phyloP scores from a whole-genome alignment of 108 stramenopile species.

The Stephanodiscus triporus region DNA sequence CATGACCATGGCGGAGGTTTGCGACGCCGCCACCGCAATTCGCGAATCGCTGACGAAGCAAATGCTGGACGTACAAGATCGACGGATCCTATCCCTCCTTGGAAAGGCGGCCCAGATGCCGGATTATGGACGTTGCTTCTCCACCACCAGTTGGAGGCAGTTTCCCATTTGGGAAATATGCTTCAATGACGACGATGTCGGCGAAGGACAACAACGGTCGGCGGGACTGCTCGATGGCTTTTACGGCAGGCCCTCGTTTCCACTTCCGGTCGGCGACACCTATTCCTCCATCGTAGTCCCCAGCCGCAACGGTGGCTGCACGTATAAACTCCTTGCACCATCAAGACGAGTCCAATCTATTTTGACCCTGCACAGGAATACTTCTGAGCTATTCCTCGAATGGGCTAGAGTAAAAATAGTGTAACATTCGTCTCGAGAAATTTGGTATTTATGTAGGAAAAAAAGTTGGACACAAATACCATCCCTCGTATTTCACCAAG shows the following conservation, averaged over 20 bases:
- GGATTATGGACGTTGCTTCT: slow-evolving; percentile 24
- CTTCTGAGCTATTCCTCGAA: slow-evolving; percentile 13
- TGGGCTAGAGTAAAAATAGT: not conserved
- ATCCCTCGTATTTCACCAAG: no score
- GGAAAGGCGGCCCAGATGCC: slow-evolving; percentile 13
- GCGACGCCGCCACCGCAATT: slow-evolving; percentile 30
- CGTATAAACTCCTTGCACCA: slow-evolving; percentile 32
- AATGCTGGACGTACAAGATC: slow-evolving; percentile 26
- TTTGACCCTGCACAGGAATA: slow-evolving; percentile 11
- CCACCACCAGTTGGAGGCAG: slow-evolving; percentile 35
- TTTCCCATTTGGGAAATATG: slow-evolving; percentile 38
- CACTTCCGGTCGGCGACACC: slow-evolving; percentile 35
- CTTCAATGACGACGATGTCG: slow-evolving; percentile 15
- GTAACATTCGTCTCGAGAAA: not conserved
- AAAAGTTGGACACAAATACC: no score
- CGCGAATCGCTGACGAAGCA: slow-evolving; percentile 16
- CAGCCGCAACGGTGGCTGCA: slow-evolving; percentile 25
- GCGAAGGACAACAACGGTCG: not conserved
- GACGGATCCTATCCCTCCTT: slow-evolving; percentile 2
- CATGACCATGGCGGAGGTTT: slow-evolving; percentile 22
- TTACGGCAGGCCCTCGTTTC: slow-evolving; percentile 35
- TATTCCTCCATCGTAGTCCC: slow-evolving; percentile 40
- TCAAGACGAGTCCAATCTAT: slow-evolving; percentile 25
- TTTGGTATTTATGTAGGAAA: not conserved
- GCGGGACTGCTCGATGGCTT: slow-evolving; percentile 16